These are phyloP conservation scores for Mycena polygramma DNA, from an alignment of 768 basidiomycete genomes.

Conservation along the genomic window DNA sequence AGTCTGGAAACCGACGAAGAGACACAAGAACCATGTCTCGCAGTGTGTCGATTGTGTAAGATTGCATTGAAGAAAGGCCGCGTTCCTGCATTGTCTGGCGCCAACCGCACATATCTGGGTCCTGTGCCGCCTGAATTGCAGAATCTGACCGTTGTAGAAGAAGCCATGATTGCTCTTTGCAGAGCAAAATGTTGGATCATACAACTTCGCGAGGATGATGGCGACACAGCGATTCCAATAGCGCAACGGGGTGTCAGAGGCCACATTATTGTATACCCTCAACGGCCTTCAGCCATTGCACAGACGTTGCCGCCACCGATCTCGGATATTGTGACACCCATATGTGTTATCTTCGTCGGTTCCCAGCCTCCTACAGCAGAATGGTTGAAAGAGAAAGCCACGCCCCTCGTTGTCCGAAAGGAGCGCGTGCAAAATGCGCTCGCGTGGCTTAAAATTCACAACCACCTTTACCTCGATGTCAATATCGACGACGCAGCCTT, in stretches of 20 bases:
- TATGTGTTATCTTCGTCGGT: slow-evolving; percentile 44
- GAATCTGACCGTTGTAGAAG: slow-evolving; percentile 39
- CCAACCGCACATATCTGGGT: slow-evolving; percentile 14
- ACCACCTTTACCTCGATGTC: too few relatives aligned
- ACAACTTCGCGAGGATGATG: slow-evolving; percentile 9
- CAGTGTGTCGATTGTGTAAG: not conserved
- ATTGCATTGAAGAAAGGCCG: too few relatives aligned
- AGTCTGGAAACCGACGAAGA: not conserved
- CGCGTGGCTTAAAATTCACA: too few relatives aligned
- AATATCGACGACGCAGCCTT: not conserved
- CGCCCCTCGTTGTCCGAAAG: slow-evolving; percentile 34
- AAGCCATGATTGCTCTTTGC: slow-evolving; percentile 42
- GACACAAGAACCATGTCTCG: not conserved
- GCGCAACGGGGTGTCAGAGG: slow-evolving; percentile 42
- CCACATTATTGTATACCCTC: slow-evolving; percentile 44
- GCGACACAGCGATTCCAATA: not conserved
- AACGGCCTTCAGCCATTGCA: slow-evolving; percentile 34
- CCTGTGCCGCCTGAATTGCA: slow-evolving; percentile 10
- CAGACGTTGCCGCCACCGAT: slow-evolving; percentile 37
- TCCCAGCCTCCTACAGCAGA: slow-evolving; percentile 28
- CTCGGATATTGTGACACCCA: slow-evolving; percentile 37
- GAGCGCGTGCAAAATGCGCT: too few relatives aligned
- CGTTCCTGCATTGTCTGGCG: too few relatives aligned
- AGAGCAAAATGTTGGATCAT: slow-evolving; percentile 33
- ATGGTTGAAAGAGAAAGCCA: slow-evolving; percentile 42